phyloP scores from a whole-genome alignment of 2,329 filamentous ascomycete species.

The Calonectria montana region DNA sequence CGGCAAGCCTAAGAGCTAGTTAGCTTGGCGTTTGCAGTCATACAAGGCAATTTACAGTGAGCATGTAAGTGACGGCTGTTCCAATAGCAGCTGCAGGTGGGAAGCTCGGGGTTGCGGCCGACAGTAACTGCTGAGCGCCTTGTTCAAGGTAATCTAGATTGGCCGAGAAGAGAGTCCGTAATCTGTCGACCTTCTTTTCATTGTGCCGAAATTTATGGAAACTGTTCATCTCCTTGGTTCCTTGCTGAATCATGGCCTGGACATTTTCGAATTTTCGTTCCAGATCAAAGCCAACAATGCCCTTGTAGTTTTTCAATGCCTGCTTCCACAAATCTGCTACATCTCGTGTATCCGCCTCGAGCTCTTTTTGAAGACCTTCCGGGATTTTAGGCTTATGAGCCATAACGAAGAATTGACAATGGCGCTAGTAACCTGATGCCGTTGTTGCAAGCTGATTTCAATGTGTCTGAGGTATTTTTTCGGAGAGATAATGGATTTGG shows the following conservation, averaged over 20 bases:
- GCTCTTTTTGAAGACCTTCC: conserved; percentile 26
- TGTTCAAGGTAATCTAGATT: conserved; percentile 46
- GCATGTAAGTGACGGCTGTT: conserved; percentile 48
- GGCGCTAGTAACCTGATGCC: neutral
- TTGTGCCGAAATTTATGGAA: conserved; percentile 49
- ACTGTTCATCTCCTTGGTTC: conserved; percentile 44
- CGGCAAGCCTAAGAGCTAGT: conserved; percentile 36
- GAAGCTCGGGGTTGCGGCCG: conserved; percentile 45
- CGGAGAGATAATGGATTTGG: neutral
- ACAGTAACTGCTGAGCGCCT: conserved; percentile 43
- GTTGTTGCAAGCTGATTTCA: too few relatives aligned
- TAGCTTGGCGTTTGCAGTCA: neutral
- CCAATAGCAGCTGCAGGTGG: conserved; percentile 47
- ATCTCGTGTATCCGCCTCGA: conserved; percentile 42
- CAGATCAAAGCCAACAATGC: conserved; percentile 47
- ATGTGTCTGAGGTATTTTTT: neutral
- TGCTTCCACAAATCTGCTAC: conserved; percentile 47
- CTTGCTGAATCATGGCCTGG: conserved; percentile 40
- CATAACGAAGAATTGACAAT: neutral
- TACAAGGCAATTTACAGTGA: conserved; percentile 34
- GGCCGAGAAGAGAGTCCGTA: conserved; percentile 41
- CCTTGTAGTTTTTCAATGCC: conserved; percentile 45
- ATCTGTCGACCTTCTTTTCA: conserved; percentile 47
- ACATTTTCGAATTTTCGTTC: conserved; percentile 43
- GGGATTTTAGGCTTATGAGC: neutral